Base-by-base conservation (phyloP, 2,329 filamentous ascomycete genomes). In the Colletotrichum sp. region DNA sequence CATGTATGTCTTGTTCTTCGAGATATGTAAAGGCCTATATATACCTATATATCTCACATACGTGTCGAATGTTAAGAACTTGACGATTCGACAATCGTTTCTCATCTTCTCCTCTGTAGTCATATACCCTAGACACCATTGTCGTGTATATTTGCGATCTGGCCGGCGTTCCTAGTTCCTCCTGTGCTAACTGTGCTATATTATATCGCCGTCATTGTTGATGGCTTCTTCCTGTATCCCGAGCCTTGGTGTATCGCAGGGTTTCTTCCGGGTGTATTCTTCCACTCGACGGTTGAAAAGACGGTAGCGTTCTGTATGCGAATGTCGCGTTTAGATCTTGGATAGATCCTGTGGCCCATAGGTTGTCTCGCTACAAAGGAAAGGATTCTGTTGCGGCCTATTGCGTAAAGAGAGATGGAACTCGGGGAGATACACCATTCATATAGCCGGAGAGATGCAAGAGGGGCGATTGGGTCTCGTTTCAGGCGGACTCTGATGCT, bases 261-360 rank as follows among this genome's bases (percentile, higher is more conserved):
- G 1, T 10, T 44, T 0, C 39, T 44, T n/a, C 1, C 1, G 36
- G 39, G 18, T 44, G 9, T n/a, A n/a, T 12, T 49, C 18, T n/a
- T 7, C 9, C 39, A n/a, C 39, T 12, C 8, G 7, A 30, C 28
- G 28, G 7, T 8, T 28, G 28, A 28, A 28, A 28, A 28, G 28
- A 28, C 28, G 28, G 28, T 28, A 28, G 28, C 28, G 28, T 28
- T 28, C 28, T 28, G 32, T n/a, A n/a, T n/a, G 9, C 39, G 18
- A 7, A 3, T 12, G 39, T 10, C 2, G 1, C 18, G 39, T n/a
- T 6, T 1, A 12, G 39, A 12, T 7, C 0, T 49, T n/a, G 1
- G 1, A 10, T 2, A n/a, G 9, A 12, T n/a, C 18, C 39, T 49
- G 39, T 49, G 18, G 18, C 5, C 39, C 10, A 44, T 1, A 12